Conservation (phyloP, 2,329 filamentous ascomycete genomes). For the Hawksworthiomyces lignivorus region DNA sequence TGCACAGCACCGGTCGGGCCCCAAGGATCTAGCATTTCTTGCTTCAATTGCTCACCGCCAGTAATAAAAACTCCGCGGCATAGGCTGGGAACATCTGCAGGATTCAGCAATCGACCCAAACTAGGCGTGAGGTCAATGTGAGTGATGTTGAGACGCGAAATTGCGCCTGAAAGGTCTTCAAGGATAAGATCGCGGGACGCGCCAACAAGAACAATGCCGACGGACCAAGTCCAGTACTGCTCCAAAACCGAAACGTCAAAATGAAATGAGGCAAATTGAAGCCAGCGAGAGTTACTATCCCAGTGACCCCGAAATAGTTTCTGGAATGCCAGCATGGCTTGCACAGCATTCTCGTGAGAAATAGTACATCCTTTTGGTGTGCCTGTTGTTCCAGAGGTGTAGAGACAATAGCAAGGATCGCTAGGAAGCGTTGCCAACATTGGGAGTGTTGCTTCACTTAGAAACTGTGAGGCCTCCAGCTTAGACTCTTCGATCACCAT, state of each 20-base stretch:
- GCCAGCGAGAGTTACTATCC: conserved; percentile 66
- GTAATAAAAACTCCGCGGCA: conserved; percentile 87
- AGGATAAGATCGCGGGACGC: conserved; percentile 79
- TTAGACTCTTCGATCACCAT: conserved; percentile 25
- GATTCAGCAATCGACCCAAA: conserved; percentile 69
- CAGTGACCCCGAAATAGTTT: conserved; percentile 69
- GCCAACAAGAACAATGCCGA: conserved; percentile 76
- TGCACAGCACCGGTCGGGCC: conserved; percentile 74
- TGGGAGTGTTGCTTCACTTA: not conserved
- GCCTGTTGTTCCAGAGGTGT: conserved; percentile 82
- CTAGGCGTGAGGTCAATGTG: conserved; percentile 91
- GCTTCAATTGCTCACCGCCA: conserved; percentile 78
- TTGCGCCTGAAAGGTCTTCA: conserved; percentile 69
- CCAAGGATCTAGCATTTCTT: conserved; percentile 84
- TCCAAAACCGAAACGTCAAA: conserved; percentile 92
- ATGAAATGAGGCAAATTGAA: conserved; percentile 91
- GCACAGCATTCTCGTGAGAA: conserved; percentile 80
- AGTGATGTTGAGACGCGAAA: conserved; percentile 66
- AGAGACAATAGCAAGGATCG: conserved; percentile 74
- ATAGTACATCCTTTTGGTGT: conserved; percentile 83
- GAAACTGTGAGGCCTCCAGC: conserved; percentile 17
- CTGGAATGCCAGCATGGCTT: conserved; percentile 83
- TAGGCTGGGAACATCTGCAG: conserved; percentile 71
- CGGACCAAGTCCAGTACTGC: conserved; percentile 93
- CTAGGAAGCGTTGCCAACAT: conserved; percentile 21